Evolutionary conservation across 129 eudicot species (phyloP).

Genomic region (Smallanthus sonchifolius): DNA sequence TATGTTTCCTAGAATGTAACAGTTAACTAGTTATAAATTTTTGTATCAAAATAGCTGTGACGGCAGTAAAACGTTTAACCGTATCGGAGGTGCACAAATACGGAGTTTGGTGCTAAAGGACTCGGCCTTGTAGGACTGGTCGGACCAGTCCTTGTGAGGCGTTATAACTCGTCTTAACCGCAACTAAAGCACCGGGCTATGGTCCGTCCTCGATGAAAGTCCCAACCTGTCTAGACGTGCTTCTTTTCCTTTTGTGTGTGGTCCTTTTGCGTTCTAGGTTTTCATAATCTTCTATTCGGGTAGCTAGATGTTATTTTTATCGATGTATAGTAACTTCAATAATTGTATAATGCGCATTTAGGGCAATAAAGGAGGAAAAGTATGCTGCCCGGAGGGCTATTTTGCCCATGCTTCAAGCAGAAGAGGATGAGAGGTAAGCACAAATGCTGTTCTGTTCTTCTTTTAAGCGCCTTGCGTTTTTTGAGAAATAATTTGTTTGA

Average conservation of each 20-base stretch:
- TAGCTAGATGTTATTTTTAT: neutral
- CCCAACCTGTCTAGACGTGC: neutral
- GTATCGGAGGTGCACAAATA: neutral
- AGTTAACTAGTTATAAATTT: too few relatives aligned
- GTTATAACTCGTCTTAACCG: neutral
- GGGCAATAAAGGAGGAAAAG: constrained; percentile 92
- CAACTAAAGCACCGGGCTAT: neutral
- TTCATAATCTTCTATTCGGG: neutral
- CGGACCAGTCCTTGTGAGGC: neutral
- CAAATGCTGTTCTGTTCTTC: neutral
- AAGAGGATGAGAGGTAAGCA: constrained; percentile 90
- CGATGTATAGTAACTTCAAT: neutral
- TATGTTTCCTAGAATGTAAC: too few relatives aligned
- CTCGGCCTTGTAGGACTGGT: too few relatives aligned
- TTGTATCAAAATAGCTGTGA: too few relatives aligned
- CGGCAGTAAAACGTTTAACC: neutral
- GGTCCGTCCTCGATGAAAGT: neutral
- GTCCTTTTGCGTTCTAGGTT: neutral
- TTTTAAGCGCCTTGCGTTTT: neutral
- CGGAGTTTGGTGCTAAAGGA: neutral
- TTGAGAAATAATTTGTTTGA: neutral
- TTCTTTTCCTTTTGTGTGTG: neutral
- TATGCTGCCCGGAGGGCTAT: constrained; percentile 88
- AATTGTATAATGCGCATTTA: neutral
- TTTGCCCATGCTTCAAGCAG: constrained; percentile 89